Evolutionary conservation across 257 asterid genomes (phyloP).

Genomic region (Fraxinus anomala): DNA sequence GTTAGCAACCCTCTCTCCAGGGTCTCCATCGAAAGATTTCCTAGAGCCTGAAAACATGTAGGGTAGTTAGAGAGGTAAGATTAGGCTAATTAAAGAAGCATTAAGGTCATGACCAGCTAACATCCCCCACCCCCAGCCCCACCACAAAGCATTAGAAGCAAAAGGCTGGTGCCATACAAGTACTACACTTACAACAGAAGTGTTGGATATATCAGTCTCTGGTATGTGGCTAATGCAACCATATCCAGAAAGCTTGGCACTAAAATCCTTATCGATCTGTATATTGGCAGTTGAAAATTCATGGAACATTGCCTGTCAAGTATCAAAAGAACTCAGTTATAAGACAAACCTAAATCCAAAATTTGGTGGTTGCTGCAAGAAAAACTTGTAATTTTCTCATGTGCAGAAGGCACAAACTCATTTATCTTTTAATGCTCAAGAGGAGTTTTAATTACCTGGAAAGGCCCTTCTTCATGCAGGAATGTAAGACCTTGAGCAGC

Average conservation of each 20-base stretch:
- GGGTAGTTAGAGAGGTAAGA: background rate
- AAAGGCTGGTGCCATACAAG: background rate
- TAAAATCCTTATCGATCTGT: conserved; percentile 93
- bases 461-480: conserved; percentile 97
- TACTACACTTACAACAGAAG: conserved; percentile 46
- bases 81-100: background rate
- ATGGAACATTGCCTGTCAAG: conserved; percentile 88
- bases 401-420: background rate
- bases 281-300: conserved; percentile 86
- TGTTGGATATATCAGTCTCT: conserved; percentile 72
- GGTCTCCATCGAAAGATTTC: conserved; percentile 85
- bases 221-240: conserved; percentile 85
- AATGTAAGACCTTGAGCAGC: conserved; percentile 96
- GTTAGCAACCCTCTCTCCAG: conserved; percentile 79
- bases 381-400: background rate
- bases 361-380: conserved; percentile 11
- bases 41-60: conserved; percentile 59
- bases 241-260: conserved; percentile 96
- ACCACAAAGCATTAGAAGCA: background rate
- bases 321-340: conserved; percentile 18
- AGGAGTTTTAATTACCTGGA: conserved; percentile 60
- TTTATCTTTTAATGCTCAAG: conserved; percentile 6
- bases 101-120: background rate
- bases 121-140: background rate
- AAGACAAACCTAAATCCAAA: conserved; percentile 8